Evolutionary conservation across 2,329 filamentous ascomycete species (phyloP).

Genomic region (Nothophaeocryptopus gaeumannii): DNA sequence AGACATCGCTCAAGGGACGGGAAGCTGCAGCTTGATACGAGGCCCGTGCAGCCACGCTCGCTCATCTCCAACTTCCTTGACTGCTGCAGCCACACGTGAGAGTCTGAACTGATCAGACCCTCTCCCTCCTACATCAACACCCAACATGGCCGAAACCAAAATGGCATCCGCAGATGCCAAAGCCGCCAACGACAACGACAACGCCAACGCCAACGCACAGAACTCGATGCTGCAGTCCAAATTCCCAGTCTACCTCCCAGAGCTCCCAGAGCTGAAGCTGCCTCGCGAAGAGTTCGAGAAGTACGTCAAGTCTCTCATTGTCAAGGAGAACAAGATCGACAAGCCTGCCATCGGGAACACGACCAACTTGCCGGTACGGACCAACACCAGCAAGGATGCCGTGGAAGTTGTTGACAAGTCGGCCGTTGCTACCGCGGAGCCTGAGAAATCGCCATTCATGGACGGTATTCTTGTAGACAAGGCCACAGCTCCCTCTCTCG

Average conservation of each 20-base stretch:
- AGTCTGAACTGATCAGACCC: no score
- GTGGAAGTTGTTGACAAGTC: background rate
- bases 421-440: background rate
- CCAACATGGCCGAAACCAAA: conserved; percentile 2
- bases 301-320: conserved; percentile 7
- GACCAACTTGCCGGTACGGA: no score
- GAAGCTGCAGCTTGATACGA: no score
- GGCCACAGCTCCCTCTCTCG: conserved; percentile 17
- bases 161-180: background rate
- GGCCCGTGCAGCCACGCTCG: no score
- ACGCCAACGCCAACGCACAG: background rate
- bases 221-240: conserved; percentile 19
- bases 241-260: conserved; percentile 24
- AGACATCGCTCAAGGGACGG: no score
- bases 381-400: background rate
- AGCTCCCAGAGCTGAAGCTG: conserved; percentile 21
- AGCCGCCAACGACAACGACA: no score
- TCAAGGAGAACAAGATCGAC: background rate
- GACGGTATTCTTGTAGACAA: conserved; percentile 16
- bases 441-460: conserved; percentile 21
- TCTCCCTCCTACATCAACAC: background rate
- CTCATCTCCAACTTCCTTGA: conserved; percentile 45
- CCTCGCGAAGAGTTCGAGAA: conserved; percentile 18
- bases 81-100: conserved; percentile 37
- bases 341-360: background rate